Evolutionary conservation across 192 early-diverging fungal genomes (phyloP), one percentile per base, ranked within the genome.

Genomic region (Powellomyces hirtus): DNA sequence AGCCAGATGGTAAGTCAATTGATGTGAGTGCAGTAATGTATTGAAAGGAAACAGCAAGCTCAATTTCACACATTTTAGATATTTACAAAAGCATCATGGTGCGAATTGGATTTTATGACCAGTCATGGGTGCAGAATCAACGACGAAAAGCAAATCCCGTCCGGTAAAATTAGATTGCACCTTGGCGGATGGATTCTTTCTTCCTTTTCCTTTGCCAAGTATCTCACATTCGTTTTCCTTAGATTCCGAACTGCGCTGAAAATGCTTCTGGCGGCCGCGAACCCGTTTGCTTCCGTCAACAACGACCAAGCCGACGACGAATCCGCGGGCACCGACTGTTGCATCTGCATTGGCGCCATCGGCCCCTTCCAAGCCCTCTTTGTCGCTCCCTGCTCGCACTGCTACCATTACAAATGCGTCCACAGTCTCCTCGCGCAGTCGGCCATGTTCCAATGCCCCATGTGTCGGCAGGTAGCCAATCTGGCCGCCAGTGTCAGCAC

Each of bases 401-500:
- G 84, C 72, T 87, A 75, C 62, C 85, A 87, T 57, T 87, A 76
- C 75, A 87, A 87, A 55, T 87, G 85, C 64, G 82, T 86, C 31
- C 63, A 42, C 33, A 36, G 62, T 24, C n/a, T 87, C 11, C 45
- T 87, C 29, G 61, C 60, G 27, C 77, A 79, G 56, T 80, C 78
- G 4, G 70, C 74, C 27, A 87, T 87, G 85, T 87, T 87, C 64
- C 84, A 84, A 59, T 87, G 85, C 58, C 85, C 85, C 20, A 59
- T 87, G 64, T 87, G 85, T 62, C 68, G 85, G 16, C 85, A 87
- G 58, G 85, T 87, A 7, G 85, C 85, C 1, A 87, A 87, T 52
- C 70, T 87, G 13, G 75, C 80, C 16, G 85, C 85, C 1, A 66
- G 56, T 27, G 85, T 87, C 29, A 79, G 77, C 51, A 79, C 53